Evolutionary conservation across 2,329 filamentous ascomycete genomes (phyloP).

Genomic region (Periglandula ipomoeae): DNA sequence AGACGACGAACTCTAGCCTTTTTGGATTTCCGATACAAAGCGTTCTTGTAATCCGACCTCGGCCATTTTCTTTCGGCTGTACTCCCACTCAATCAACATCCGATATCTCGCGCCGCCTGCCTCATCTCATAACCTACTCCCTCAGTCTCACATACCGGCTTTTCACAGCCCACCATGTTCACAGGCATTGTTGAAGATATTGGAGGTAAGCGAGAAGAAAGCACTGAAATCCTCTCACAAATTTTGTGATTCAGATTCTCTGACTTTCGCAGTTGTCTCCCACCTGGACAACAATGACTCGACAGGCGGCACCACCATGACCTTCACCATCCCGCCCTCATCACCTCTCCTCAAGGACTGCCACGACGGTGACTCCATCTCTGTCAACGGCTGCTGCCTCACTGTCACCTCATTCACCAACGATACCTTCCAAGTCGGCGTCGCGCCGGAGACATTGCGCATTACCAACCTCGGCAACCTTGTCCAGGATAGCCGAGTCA

Average conservation of each 20-base stretch:
- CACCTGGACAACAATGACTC: constrained; percentile 71
- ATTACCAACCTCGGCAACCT: constrained; percentile 87
- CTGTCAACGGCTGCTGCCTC: constrained; percentile 90
- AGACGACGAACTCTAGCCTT: too few relatives aligned
- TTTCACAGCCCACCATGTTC: constrained; percentile 58
- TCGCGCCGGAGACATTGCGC: constrained; percentile 90
- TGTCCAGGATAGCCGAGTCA: constrained; percentile 58
- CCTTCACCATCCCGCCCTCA: constrained; percentile 59
- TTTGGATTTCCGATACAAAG: not conserved
- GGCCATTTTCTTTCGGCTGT: not conserved
- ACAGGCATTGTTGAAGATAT: constrained; percentile 90
- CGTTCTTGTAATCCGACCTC: not conserved
- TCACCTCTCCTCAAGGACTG: constrained; percentile 74
- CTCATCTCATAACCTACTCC: not conserved
- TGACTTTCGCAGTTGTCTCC: constrained; percentile 59
- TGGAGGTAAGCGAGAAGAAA: constrained; percentile 57
- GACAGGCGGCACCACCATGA: constrained; percentile 82
- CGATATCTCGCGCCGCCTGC: too few relatives aligned
- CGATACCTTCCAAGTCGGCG: constrained; percentile 74
- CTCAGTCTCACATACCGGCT: not conserved
- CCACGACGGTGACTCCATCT: constrained; percentile 86
- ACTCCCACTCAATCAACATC: too few relatives aligned
- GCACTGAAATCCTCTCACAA: not conserved
- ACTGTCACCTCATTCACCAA: constrained; percentile 60
- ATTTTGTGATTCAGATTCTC: not conserved